Evolutionary conservation across 139 green algal genomes (phyloP), one percentile per base, ranked within the genome.

Genomic region (Ulvella scutata): DNA sequence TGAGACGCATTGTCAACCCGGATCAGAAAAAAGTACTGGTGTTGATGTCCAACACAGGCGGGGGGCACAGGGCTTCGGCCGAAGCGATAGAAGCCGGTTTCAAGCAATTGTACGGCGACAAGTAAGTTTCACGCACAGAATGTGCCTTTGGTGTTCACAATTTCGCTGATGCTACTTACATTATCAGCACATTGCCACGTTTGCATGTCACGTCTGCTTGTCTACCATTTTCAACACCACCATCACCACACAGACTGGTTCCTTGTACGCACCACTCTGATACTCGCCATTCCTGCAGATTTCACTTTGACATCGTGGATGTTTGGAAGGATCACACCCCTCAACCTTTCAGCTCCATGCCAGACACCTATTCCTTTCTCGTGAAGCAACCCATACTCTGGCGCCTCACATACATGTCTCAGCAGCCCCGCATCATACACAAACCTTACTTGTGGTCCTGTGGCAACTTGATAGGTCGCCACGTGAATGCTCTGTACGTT

Each of bases 41-140:
- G 33, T 86, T 97, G 37, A 97, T 97, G 90, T 90, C 79, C 43
- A 96, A 98, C 84, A 98, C 94, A 2, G 94, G 94, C 4, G 94
- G 94, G 6, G 94, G 94, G 9, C 94, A 98, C 83, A 87, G 90
- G 38, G 94, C 94, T 3, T 93, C 84, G 62, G 94, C 94, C 2
- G 85, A 98, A 75, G 94, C 94, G 4, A 79, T 98, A 35, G 86
- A 90, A 76, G 82, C 84, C 4, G 93, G 86, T 1, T 98, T 97
- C 79, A 61, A 94, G 77, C 74, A 92, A 80, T 79, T 90, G 61
- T 97, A 94, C 79, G 91, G 92, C 0, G 77, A 90, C 35, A 83
- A 91, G 43, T 96, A 89, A 73, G 77, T 6, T 20, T 20, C 40
- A 82, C 40, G 76, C 76, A 3, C 3, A 28, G 2, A n/a, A n/a